Evolutionary conservation across 73 alveolate species (phyloP), one percentile per base, ranked within the genome.

Genomic region (Paramecium sonneborni): DNA sequence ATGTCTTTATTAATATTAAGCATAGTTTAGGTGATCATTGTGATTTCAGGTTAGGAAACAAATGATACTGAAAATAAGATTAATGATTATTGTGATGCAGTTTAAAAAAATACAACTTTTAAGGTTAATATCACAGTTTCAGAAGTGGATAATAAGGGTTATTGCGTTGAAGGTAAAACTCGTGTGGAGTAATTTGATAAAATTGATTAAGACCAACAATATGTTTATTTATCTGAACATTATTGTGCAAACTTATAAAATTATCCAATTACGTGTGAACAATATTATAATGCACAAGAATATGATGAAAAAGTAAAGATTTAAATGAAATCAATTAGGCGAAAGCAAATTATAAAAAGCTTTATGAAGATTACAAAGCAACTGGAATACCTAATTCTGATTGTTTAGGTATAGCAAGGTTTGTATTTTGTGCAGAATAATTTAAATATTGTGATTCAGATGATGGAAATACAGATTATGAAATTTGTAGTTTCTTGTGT

Each of bases 391-490:
- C 86, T n/a, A 72, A 72, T 15, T 72, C 86, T 28, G 86, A 72
- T 72, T 72, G 86, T 72, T 72, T 72, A 37, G 86, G 86, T 12
- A 72, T 72, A 12, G 86, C 86, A 28, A 72, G 86, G 32, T 32
- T 34, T 6, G 86, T 72, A 8, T 72, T 72, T 12, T 72, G 86
- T 72, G 86, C 86, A n/a, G 55, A 72, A 35, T 72, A 72, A 72
- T 72, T 72, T n/a, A 72, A 72, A 72, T 72, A 72, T 72, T 72
- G 86, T 11, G 20, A 37, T 34, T 9, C 67, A 18, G 57, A 72
- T 72, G 57, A 32, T 35, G 86, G 86, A 72, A 72, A 72, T 72
- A 72, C 67, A 3, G 57, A 72, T 72, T 72, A 35, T 35, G 35
- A 32, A 72, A 37, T 72, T n/a, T 72, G 86, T 38, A 38, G 86